Evolutionary conservation across 768 basidiomycete genomes (phyloP), one percentile per base, ranked within the genome.

Genomic region (Leccinum barrowsii): DNA sequence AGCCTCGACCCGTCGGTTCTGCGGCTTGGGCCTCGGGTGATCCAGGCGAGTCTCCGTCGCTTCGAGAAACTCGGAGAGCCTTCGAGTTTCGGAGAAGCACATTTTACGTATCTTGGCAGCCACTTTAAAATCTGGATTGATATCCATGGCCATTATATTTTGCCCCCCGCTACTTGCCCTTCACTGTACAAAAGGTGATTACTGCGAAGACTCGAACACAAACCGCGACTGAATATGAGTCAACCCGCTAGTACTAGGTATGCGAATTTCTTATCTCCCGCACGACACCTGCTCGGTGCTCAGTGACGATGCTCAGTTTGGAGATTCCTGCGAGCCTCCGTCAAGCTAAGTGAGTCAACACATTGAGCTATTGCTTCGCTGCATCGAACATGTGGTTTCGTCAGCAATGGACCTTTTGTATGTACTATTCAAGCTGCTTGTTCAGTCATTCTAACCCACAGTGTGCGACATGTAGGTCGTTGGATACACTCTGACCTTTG

Each of bases 401-500:
- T n/a, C 40, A 42, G 40, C n/a, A 19, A 42, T 42, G 40, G 2
- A 42, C n/a, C 40, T n/a, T 42, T 5, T 42, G 40, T 42, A 19
- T 19, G 40, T 19, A 10, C n/a, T 13, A n/a, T 50, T 15, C 5
- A n/a, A 19, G 17, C 10, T 10, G 8, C n/a, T 42, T 15, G 13
- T 12, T 37, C 15, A 21, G 19, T 3, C 15, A 3, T 35, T 17
- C 1, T 44, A 35, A 26, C 47, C 19, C 28, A 57, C 15, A 24
- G 17, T 37, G 6, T n/a, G 24, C 24, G 13, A 7, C n/a, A 5
- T n/a, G 2, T 22, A 68, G 64, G 28, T 56, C 6, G 24, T 67
- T 17, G 63, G 65, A 35, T 66, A 68, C 12, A 60, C 61, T 1
- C 17, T 60, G 0, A 51, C 53, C 50, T 68, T 63, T 5, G 40